Evolutionary conservation across 2,329 filamentous ascomycete genomes (phyloP).

Genomic region (Cercospora janseana): DNA sequence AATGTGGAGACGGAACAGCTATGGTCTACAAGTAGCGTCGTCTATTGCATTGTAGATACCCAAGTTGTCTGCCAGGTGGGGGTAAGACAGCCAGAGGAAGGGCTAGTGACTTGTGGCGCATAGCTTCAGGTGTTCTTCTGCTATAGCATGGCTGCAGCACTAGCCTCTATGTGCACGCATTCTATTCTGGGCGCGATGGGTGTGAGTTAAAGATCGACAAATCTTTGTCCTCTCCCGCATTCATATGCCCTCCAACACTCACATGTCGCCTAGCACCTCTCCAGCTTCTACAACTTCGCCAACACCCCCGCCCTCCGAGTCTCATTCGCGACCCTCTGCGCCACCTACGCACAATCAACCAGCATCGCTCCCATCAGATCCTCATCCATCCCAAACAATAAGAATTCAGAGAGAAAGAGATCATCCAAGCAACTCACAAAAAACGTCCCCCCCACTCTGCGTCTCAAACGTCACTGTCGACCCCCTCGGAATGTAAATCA

Average conservation of each 20-base stretch:
- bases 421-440: conserved; percentile 1
- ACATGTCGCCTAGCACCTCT: background rate
- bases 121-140: no score
- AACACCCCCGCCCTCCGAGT: background rate
- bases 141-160: no score
- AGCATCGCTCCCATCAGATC: background rate
- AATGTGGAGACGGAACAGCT: background rate
- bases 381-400: background rate
- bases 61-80: no score
- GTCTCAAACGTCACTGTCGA: conserved; percentile 9
- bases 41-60: no score
- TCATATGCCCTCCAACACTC: background rate
- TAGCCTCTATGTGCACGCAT: no score
- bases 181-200: no score
- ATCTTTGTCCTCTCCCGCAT: no score
- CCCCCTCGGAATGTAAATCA: conserved; percentile 1
- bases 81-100: no score
- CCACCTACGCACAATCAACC: background rate
- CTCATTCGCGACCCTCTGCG: conserved; percentile 3
- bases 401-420: background rate
- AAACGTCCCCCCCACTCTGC: conserved; percentile 4
- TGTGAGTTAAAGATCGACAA: no score
- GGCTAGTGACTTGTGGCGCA: no score
- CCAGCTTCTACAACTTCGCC: background rate
- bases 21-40: no score